Percentiles rank a stretch among this genome's conserved stretches.
Evolutionary conservation across 1,284 basidiomycete species (phyloP).

Genomic region (Entoloma clypeatum): DNA sequence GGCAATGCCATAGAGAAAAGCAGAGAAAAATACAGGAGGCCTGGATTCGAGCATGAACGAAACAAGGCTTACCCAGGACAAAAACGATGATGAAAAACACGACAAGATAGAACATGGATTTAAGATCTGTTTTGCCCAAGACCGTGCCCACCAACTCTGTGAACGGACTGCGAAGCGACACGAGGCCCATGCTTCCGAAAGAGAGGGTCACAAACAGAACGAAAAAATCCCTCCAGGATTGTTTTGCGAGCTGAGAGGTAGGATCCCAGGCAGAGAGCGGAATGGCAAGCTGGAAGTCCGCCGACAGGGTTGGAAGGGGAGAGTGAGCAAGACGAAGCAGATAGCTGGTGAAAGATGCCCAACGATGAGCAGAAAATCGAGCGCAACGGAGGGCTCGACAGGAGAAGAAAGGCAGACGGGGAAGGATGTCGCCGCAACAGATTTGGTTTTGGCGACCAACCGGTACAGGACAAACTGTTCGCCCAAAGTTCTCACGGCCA

Average conservation of each 20-base stretch:
- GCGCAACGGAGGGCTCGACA: slow-evolving; percentile 14
- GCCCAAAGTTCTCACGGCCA: slow-evolving; percentile 18
- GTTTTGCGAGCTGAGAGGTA: slow-evolving; percentile 29
- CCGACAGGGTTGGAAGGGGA: slow-evolving; percentile 46
- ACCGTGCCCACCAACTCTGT: slow-evolving; percentile 46
- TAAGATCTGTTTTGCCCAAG: slow-evolving; percentile 57
- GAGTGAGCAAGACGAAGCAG: slow-evolving; percentile 26
- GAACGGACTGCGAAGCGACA: slow-evolving; percentile 55
- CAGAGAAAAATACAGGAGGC: slow-evolving; percentile 13
- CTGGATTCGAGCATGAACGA: slow-evolving; percentile 8
- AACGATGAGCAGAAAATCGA: slow-evolving; percentile 12
- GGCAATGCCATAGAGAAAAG: not conserved
- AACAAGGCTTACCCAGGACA: slow-evolving; percentile 59
- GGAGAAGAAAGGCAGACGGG: slow-evolving; percentile 6
- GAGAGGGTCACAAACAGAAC: slow-evolving; percentile 61
- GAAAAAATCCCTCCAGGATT: slow-evolving; percentile 37
- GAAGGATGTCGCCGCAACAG: slow-evolving; percentile 7
- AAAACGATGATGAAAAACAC: slow-evolving; percentile 64
- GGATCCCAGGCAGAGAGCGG: slow-evolving; percentile 38
- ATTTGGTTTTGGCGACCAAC: slow-evolving; percentile 6
- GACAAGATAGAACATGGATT: slow-evolving; percentile 62
- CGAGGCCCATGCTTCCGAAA: slow-evolving; percentile 55
- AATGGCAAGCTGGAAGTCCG: slow-evolving; percentile 29
- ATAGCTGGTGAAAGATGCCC: slow-evolving; percentile 7
- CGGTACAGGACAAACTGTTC: slow-evolving; percentile 16